phyloP scores from a whole-genome alignment of 2,329 filamentous ascomycete genomes.

The Fusarium pilosicola region DNA sequence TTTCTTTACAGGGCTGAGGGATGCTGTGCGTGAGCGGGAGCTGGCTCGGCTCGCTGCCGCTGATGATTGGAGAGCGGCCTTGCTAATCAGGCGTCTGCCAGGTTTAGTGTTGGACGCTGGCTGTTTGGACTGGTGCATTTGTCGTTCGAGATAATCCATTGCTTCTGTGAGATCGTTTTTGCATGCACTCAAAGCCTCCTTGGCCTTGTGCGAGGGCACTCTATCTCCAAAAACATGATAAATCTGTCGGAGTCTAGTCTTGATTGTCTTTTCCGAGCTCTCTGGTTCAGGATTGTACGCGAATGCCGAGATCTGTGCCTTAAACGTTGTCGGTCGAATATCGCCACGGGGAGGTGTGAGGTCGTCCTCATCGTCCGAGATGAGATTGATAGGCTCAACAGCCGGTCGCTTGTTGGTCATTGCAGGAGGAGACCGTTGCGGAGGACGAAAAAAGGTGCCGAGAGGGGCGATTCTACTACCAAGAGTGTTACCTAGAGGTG shows the following conservation, averaged over 20 bases:
- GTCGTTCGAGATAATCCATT: constrained; percentile 45
- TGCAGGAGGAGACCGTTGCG: constrained; percentile 44
- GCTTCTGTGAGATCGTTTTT: constrained; percentile 51
- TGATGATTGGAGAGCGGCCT: constrained; percentile 41
- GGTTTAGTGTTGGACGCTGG: constrained; percentile 35
- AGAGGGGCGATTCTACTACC: constrained; percentile 77
- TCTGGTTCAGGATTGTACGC: constrained; percentile 61
- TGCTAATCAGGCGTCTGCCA: constrained; percentile 47
- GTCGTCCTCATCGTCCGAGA: constrained; percentile 60
- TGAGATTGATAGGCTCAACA: constrained; percentile 57
- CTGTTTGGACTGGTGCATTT: constrained; percentile 16
- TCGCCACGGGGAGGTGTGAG: constrained; percentile 65
- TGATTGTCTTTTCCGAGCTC: constrained; percentile 47
- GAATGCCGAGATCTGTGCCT: constrained; percentile 52
- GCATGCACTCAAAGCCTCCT: constrained; percentile 47
- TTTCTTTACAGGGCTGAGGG: constrained; percentile 47
- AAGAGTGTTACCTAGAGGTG: constrained; percentile 56
- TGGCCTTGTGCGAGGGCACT: constrained; percentile 46
- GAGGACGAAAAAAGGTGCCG: constrained; percentile 75
- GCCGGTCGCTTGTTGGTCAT: constrained; percentile 50
- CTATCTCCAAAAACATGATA: constrained; percentile 49
- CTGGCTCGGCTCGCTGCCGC: constrained; percentile 14
- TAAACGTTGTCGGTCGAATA: constrained; percentile 69
- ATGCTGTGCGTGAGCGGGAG: constrained; percentile 28
- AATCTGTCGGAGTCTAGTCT: constrained; percentile 49